phyloP scores from a whole-genome alignment of 2,329 filamentous ascomycete species.

The Alternaria brassicae region DNA sequence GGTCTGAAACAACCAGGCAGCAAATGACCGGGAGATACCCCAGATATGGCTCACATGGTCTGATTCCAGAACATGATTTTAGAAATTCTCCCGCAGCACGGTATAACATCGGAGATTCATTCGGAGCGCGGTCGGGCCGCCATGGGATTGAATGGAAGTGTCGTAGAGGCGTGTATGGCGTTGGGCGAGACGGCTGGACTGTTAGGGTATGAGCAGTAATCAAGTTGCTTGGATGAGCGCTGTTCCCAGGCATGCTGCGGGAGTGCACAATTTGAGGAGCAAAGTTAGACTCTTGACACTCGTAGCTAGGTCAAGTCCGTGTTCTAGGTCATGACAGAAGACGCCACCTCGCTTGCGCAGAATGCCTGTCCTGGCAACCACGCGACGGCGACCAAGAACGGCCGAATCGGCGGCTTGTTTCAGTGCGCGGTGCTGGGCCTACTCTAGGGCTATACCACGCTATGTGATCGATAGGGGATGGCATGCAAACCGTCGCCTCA shows the following conservation, averaged over 20 bases:
- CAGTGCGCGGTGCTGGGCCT: constrained; percentile 9
- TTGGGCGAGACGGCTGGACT: background rate
- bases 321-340: constrained; percentile 10
- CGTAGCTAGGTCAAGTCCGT: background rate
- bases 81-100: constrained; percentile 2
- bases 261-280: background rate
- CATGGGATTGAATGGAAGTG: background rate
- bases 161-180: background rate
- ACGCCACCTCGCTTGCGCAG: constrained; percentile 11
- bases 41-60: background rate
- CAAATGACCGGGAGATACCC: background rate
- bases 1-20: background rate
- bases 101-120: constrained; percentile 15
- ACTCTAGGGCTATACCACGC: too few relatives aligned
- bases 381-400: constrained; percentile 4
- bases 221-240: background rate
- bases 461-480: constrained; percentile 13
- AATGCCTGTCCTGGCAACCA: constrained; percentile 9
- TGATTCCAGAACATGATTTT: background rate
- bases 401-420: constrained; percentile 15
- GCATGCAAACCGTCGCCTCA: background rate
- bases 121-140: background rate
- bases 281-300: background rate
- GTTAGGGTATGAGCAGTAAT: background rate
- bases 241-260: background rate